Percentiles rank a stretch among this genome's conserved stretches.
Evolutionary conservation across 345 rosid species (phyloP).

Genomic region (Psidium guajava): DNA sequence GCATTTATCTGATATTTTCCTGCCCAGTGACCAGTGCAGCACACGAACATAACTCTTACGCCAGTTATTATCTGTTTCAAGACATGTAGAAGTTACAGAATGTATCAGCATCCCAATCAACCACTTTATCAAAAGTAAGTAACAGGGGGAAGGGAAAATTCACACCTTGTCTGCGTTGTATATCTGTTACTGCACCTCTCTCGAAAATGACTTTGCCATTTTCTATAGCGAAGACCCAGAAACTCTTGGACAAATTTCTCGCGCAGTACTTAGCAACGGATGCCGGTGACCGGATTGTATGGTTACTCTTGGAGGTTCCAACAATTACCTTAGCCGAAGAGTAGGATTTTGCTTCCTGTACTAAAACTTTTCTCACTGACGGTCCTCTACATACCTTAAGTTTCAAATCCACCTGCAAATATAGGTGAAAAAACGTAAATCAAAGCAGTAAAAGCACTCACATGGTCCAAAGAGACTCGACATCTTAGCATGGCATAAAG

Average conservation of each 20-base stretch:
- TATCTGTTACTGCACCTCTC: slow-evolving; percentile 19
- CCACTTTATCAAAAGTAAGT: not conserved
- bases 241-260: slow-evolving; percentile 45
- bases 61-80: slow-evolving; percentile 1
- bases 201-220: slow-evolving; percentile 65
- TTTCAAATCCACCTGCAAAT: slow-evolving; percentile 77
- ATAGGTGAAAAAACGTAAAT: not conserved
- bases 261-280: slow-evolving; percentile 80
- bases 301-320: slow-evolving; percentile 50
- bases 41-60: not conserved
- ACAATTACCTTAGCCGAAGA: slow-evolving; percentile 53
- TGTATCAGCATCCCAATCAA: not conserved
- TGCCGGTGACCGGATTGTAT: slow-evolving; percentile 42
- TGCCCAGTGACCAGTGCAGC: not conserved
- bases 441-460: not conserved
- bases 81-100: not conserved
- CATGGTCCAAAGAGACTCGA: not conserved
- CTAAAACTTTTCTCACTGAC: slow-evolving; percentile 52
- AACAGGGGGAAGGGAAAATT: not conserved
- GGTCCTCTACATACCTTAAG: slow-evolving; percentile 73
- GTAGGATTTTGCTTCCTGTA: slow-evolving; percentile 56
- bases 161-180: slow-evolving; percentile 11
- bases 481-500: not conserved
- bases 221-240: slow-evolving; percentile 55
- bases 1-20: slow-evolving; percentile 3